Percentiles rank a stretch among this genome's conserved stretches.
phyloP scores from a whole-genome alignment of 768 basidiomycete species.

The Podaxis sp. region DNA sequence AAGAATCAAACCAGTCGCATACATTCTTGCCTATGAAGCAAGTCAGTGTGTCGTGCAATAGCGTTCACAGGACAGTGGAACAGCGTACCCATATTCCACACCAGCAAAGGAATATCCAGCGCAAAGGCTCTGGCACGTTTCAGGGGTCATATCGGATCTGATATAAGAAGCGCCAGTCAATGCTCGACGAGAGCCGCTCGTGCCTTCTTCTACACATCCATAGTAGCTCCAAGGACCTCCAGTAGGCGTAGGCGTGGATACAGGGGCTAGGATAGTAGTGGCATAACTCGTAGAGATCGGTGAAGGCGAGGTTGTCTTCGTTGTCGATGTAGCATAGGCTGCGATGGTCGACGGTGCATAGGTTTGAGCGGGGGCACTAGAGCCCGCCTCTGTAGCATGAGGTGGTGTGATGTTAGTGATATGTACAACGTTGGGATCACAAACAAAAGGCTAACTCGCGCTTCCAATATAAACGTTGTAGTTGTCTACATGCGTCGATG shows the following conservation, averaged over 20 bases:
- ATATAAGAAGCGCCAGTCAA: slow-evolving; percentile 23
- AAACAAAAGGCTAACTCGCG: slow-evolving; percentile 30
- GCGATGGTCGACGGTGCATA: background rate
- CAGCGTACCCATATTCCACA: slow-evolving; percentile 21
- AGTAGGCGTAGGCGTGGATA: background rate
- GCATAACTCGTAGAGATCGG: background rate
- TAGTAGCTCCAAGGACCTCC: slow-evolving; percentile 18
- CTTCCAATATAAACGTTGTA: slow-evolving; percentile 63
- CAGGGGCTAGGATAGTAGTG: background rate
- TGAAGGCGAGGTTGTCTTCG: background rate
- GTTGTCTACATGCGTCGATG: slow-evolving; percentile 40
- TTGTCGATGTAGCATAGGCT: background rate
- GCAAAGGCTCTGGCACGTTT: slow-evolving; percentile 24
- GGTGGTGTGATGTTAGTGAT: background rate
- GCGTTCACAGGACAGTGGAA: background rate
- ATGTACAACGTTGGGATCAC: background rate
- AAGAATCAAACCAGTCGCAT: background rate
- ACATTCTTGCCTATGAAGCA: slow-evolving; percentile 10
- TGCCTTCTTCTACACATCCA: slow-evolving; percentile 32
- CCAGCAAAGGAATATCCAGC: slow-evolving; percentile 25
- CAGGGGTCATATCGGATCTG: slow-evolving; percentile 23
- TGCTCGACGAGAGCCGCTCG: slow-evolving; percentile 23
- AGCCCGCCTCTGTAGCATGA: background rate
- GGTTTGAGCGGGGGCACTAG: slow-evolving; percentile 11
- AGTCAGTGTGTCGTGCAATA: background rate